These are phyloP conservation scores for Carpediemonas membranifera DNA, from an alignment of 78 protist species.

Conservation along the genomic window DNA sequence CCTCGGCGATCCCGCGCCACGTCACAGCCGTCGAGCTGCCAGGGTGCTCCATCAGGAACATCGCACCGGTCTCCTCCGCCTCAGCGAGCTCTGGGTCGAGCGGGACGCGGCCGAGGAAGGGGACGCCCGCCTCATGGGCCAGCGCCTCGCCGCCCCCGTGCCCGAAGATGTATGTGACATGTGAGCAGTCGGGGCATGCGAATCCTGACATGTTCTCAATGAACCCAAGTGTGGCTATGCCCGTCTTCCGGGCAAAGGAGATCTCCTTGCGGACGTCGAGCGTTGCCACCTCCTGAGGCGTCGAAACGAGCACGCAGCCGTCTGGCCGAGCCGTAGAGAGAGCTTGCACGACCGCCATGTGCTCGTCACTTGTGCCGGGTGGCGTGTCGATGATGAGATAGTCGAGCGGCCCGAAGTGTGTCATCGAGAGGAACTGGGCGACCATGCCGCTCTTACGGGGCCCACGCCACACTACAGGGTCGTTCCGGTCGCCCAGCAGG, in stretches of 20 bases:
- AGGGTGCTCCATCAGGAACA: too few species aligned
- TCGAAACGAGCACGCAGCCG: constrained; percentile 90
- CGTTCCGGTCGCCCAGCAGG: constrained; percentile 62
- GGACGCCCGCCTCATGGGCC: background rate
- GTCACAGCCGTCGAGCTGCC: too few species aligned
- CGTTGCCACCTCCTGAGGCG: constrained; percentile 93
- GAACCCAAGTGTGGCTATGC: constrained; percentile 75
- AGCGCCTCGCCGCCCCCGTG: background rate
- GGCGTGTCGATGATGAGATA: constrained; percentile 95
- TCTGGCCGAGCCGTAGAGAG: constrained; percentile 26
- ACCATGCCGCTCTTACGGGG: constrained; percentile 85
- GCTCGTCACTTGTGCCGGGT: constrained; percentile 98
- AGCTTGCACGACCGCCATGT: constrained; percentile 69
- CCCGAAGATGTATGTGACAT: background rate
- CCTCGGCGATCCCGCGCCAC: too few species aligned
- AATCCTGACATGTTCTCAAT: constrained; percentile 97
- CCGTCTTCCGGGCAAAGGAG: constrained; percentile 64
- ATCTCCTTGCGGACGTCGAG: constrained; percentile 66
- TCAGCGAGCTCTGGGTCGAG: background rate
- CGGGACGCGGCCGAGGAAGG: constrained; percentile 18
- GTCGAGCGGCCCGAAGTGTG: constrained; percentile 89
- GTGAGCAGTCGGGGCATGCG: constrained; percentile 79
- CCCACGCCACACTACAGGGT: constrained; percentile 96
- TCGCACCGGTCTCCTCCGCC: too few species aligned
- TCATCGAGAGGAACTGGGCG: constrained; percentile 80